phyloP scores from a whole-genome alignment of 2,329 filamentous ascomycete genomes.

The Apiospora phragmitis region DNA sequence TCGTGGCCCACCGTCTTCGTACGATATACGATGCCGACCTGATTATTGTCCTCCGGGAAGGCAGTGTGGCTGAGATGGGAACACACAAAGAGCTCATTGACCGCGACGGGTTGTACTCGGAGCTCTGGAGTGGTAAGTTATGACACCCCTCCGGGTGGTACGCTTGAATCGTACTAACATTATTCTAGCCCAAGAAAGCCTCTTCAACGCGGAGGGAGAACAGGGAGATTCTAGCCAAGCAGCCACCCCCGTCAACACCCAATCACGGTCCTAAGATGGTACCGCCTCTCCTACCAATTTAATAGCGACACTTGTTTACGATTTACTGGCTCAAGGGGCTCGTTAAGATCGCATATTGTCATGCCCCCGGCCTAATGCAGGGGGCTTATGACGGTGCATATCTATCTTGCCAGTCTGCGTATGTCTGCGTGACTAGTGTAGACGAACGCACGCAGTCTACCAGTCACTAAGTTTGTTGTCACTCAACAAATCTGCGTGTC shows the following conservation, averaged over 20 bases:
- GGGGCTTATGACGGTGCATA: neutral
- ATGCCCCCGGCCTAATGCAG: neutral
- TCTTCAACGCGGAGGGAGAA: conserved; percentile 30
- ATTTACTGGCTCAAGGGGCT: neutral
- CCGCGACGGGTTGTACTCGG: conserved; percentile 75
- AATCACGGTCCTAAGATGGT: neutral
- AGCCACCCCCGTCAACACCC: neutral
- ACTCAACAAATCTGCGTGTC: too few species aligned
- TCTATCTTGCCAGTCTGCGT: neutral
- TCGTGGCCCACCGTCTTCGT: conserved; percentile 87
- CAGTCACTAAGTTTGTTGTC: neutral
- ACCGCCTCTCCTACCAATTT: neutral
- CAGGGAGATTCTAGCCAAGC: neutral
- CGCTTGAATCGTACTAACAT: conserved; percentile 18
- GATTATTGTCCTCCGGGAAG: conserved; percentile 87
- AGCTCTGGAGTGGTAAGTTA: conserved; percentile 82
- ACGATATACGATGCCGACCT: conserved; percentile 93
- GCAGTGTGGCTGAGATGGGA: conserved; percentile 83
- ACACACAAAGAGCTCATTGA: conserved; percentile 85
- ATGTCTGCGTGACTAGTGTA: neutral
- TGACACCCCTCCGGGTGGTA: neutral
- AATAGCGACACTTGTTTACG: neutral
- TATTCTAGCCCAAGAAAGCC: conserved; percentile 60
- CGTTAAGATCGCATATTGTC: neutral
- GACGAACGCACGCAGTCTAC: neutral